Base-by-base conservation (phyloP, 139 green algal species). In the Klebsormidium nitens region DNA sequence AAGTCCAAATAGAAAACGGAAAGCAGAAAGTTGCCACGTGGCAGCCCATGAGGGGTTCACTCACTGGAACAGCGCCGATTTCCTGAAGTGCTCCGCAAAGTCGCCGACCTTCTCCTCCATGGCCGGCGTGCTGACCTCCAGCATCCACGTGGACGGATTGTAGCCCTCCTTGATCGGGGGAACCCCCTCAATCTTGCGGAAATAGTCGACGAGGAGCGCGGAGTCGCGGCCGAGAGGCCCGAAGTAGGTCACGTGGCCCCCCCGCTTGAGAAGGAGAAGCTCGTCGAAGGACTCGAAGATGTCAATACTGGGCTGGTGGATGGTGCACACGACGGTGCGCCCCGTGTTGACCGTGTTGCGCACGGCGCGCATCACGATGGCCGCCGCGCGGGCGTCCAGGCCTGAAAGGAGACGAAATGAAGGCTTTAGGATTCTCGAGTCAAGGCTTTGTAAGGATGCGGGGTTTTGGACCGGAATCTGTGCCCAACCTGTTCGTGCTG, bases 81-180 rank as follows among this genome's bases (percentile, higher is more conserved):
- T 34, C n/a, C n/a, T n/a, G 52, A 37, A 61, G 28, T 32, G 28
- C 52, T 8, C 52, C 23, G 14, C 52, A 61, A 61, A 61, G 52
- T 61, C 1, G 42, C 39, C 39, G 28, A 69, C n/a, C 8, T 58
- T 36, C 0, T 69, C 40, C 29, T 29, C 61, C n/a, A 38, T 31
- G 17, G 61, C 40, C 26, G 61, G 40, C 1, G 38, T 59, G 32
- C 49, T 55, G 31, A 83, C 66, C 55, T 80, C 77, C 32, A 83
- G 66, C 77, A 83, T 80, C 78, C 78, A 81, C n/a, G 69, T 72
- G 34, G 78, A 73, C 2, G 69, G 78, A 59, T 81, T 81, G 55
- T 75, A 71, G 59, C 69, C 63, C 37, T 8, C 76, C 66, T n/a
- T 14, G n/a, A 69, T 69, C 37, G 31, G 31, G 19, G 61, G 39